A percentile compares a stretch with the other conserved stretches of the same genome.
These are phyloP conservation scores for Torulaspora franciscae DNA, from an alignment of 805 yeast species.

Conservation along the genomic window DNA sequence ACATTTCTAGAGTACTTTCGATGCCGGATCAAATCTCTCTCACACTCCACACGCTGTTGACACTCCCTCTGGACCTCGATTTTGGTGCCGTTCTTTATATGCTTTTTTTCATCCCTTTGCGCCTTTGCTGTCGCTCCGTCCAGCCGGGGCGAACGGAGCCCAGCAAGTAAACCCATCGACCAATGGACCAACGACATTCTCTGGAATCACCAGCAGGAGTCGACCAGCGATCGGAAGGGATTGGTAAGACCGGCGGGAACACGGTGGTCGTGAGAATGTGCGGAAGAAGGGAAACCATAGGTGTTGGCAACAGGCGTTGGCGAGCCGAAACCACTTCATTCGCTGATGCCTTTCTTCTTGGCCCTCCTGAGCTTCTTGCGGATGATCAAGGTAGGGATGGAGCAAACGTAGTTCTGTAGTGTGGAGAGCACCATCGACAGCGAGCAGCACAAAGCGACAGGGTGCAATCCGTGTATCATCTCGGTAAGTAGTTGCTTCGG, in stretches of 20 bases:
- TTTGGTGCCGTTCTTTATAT: not conserved
- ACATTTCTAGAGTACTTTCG: constrained; percentile 5
- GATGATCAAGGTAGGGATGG: constrained; percentile 33
- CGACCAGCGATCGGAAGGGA: not conserved
- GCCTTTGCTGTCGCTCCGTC: constrained; percentile 1
- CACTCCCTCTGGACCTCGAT: not conserved
- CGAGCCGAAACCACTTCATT: too few species aligned
- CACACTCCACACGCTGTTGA: not conserved
- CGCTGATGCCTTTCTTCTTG: constrained; percentile 28
- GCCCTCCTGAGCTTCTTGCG: constrained; percentile 32
- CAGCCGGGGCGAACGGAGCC: constrained; percentile 7
- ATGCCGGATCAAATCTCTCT: not conserved
- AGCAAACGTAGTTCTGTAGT: constrained; percentile 33
- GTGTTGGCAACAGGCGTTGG: too few species aligned
- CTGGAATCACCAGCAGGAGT: not conserved
- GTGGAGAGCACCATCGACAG: constrained; percentile 28
- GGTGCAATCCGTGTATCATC: constrained; percentile 36
- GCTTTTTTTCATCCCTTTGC: constrained; percentile 1
- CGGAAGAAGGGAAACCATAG: not conserved
- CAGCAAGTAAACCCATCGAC: not conserved
- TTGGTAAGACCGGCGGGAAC: not conserved
- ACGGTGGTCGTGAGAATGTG: not conserved
- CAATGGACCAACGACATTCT: constrained; percentile 1
- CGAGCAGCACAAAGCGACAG: constrained; percentile 30
- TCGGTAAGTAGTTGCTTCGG: constrained; percentile 39